Percentiles rank a stretch among this genome's conserved stretches.
Conservation (phyloP, 768 basidiomycete species). For the Rhodocollybia butyracea region DNA sequence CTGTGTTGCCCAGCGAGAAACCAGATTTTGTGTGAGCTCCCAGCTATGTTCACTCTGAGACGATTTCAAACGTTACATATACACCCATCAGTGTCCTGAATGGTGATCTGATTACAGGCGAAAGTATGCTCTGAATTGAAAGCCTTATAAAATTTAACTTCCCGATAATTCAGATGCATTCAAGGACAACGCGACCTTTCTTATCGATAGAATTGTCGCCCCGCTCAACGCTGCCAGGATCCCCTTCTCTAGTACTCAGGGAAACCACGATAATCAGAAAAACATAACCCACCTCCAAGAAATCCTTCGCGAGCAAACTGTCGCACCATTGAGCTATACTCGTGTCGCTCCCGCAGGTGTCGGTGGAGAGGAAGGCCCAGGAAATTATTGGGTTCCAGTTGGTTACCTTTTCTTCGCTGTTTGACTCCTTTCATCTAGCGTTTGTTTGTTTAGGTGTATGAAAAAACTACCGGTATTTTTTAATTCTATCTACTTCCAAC, state of each 20-base stretch:
- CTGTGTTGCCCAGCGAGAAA: constrained; percentile 50
- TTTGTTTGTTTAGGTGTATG: constrained; percentile 31
- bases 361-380: constrained; percentile 62
- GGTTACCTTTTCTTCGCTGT: background rate
- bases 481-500: background rate
- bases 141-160: background rate
- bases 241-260: constrained; percentile 68
- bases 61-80: background rate
- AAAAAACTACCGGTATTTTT: constrained; percentile 27
- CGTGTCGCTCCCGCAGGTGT: constrained; percentile 55
- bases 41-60: background rate
- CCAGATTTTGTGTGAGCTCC: constrained; percentile 66
- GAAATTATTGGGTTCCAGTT: constrained; percentile 79
- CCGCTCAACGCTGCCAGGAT: constrained; percentile 55
- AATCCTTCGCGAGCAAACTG: constrained; percentile 55
- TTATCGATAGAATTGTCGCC: constrained; percentile 61
- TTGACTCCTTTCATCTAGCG: background rate
- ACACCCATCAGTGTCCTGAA: constrained; percentile 67
- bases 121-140: constrained; percentile 38
- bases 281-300: constrained; percentile 73
- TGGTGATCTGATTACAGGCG: constrained; percentile 73
- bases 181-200: constrained; percentile 60
- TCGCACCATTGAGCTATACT: constrained; percentile 62
- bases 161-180: constrained; percentile 47
- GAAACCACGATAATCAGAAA: constrained; percentile 70